Conservation (phyloP, 2,329 filamentous ascomycete genomes). For the Diaporthe sp. region DNA sequence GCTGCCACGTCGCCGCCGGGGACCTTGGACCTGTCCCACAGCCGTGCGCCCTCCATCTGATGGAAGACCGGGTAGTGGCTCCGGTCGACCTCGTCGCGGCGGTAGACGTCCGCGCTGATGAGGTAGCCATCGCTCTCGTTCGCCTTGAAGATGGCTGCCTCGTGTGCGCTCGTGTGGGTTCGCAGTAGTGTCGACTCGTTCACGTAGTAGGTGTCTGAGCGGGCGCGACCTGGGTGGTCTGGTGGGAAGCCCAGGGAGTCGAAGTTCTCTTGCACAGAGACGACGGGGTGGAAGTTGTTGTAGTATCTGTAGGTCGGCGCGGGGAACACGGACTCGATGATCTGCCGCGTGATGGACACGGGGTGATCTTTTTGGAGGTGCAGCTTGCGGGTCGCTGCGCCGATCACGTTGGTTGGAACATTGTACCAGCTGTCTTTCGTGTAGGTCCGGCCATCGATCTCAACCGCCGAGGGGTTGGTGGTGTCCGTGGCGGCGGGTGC, state of each 20-base stretch:
- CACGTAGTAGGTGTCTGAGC: slow-evolving; percentile 96
- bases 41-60: slow-evolving; percentile 95
- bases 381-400: slow-evolving; percentile 81
- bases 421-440: slow-evolving; percentile 88
- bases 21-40: slow-evolving; percentile 82
- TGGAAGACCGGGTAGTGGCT: slow-evolving; percentile 98
- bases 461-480: slow-evolving; percentile 55
- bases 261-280: slow-evolving; percentile 90
- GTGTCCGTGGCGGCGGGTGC: slow-evolving; percentile 13
- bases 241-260: slow-evolving; percentile 93
- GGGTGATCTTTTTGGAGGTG: slow-evolving; percentile 94
- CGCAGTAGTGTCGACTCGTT: slow-evolving; percentile 86
- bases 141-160: slow-evolving; percentile 83
- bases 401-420: slow-evolving; percentile 79
- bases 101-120: slow-evolving; percentile 94
- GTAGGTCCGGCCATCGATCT: slow-evolving; percentile 75
- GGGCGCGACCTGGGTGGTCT: slow-evolving; percentile 88
- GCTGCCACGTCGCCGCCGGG: slow-evolving; percentile 71
- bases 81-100: slow-evolving; percentile 92
- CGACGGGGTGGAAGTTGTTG: slow-evolving; percentile 85
- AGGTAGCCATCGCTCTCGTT: slow-evolving; percentile 85
- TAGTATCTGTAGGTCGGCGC: slow-evolving; percentile 79
- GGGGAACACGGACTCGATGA: slow-evolving; percentile 93
- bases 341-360: slow-evolving; percentile 87
- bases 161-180: slow-evolving; percentile 95